Percentiles rank a stretch among this genome's conserved stretches.
These are phyloP conservation scores for Cytospora schulzeri DNA, from an alignment of 2,329 filamentous ascomycete genomes.

Conservation along the genomic window DNA sequence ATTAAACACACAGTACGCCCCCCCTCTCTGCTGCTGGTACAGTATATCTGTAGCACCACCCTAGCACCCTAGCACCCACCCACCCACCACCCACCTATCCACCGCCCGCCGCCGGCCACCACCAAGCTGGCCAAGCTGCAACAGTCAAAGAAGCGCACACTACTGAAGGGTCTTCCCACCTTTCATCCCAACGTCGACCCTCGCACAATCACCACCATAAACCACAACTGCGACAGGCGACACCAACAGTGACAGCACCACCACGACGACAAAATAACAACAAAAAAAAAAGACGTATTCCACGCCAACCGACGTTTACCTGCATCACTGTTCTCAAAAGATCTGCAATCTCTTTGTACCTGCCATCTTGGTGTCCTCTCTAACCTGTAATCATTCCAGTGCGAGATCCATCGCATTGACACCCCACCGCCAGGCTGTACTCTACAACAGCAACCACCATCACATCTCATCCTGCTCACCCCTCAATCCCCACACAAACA, in stretches of 20 bases:
- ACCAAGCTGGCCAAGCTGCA: neutral
- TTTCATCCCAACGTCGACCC: neutral
- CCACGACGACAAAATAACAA: neutral
- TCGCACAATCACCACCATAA: neutral
- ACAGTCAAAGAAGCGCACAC: neutral
- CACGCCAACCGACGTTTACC: neutral
- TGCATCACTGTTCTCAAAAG: neutral
- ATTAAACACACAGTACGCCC: neutral
- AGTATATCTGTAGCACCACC: too few species aligned
- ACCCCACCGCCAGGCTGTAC: constrained; percentile 9
- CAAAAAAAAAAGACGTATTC: neutral
- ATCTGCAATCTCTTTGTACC: constrained; percentile 1
- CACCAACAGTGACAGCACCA: neutral
- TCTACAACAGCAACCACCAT: neutral
- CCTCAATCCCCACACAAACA: constrained; percentile 7
- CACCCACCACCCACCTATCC: too few species aligned
- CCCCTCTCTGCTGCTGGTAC: too few species aligned
- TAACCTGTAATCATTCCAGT: constrained; percentile 1
- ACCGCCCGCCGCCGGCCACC: too few species aligned
- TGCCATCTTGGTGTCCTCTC: neutral
- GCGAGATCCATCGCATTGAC: neutral
- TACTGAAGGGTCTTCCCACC: constrained; percentile 1
- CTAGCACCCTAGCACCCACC: too few species aligned
- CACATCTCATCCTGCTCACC: constrained; percentile 4
- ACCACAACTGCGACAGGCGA: neutral